These are phyloP conservation scores for Trametes elegans DNA, from an alignment of 768 basidiomycete genomes.

Conservation along the genomic window DNA sequence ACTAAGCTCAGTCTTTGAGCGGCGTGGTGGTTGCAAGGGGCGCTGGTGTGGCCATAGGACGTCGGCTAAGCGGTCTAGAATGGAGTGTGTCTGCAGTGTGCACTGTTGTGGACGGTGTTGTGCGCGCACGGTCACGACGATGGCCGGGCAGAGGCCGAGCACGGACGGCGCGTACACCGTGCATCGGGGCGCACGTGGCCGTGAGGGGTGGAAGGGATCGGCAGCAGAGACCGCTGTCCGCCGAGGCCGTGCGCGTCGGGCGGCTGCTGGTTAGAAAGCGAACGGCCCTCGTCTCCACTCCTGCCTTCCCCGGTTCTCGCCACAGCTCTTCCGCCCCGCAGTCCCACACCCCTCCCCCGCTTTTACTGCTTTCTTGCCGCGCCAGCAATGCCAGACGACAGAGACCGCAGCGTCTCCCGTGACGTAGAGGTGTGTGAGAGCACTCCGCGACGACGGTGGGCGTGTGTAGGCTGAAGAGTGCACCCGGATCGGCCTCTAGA, in stretches of 20 bases:
- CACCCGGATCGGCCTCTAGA: slow-evolving; percentile 34
- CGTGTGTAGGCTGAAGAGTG: slow-evolving; percentile 1
- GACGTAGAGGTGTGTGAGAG: slow-evolving; percentile 49
- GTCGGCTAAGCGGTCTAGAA: too few relatives aligned
- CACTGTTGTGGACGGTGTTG: too few relatives aligned
- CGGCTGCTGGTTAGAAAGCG: slow-evolving; percentile 19
- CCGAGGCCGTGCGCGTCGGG: slow-evolving; percentile 18
- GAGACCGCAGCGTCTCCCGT: slow-evolving; percentile 65
- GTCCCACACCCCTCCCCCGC: neutral
- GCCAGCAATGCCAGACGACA: slow-evolving; percentile 44
- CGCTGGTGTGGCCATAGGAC: too few relatives aligned
- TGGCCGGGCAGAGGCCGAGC: too few relatives aligned
- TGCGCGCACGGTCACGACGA: too few relatives aligned
- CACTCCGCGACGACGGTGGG: neutral
- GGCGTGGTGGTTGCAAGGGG: too few relatives aligned
- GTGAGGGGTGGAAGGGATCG: slow-evolving; percentile 12
- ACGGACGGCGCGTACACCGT: too few relatives aligned
- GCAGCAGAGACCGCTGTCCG: slow-evolving; percentile 4
- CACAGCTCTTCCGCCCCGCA: neutral
- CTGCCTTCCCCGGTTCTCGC: neutral
- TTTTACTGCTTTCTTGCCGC: neutral
- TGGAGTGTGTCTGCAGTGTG: too few relatives aligned
- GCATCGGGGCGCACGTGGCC: neutral
- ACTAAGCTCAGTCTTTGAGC: too few relatives aligned
- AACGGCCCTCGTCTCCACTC: slow-evolving; percentile 3